Evolutionary conservation across 106 monocot species (phyloP).

Genomic region (Ottelia alismoides): DNA sequence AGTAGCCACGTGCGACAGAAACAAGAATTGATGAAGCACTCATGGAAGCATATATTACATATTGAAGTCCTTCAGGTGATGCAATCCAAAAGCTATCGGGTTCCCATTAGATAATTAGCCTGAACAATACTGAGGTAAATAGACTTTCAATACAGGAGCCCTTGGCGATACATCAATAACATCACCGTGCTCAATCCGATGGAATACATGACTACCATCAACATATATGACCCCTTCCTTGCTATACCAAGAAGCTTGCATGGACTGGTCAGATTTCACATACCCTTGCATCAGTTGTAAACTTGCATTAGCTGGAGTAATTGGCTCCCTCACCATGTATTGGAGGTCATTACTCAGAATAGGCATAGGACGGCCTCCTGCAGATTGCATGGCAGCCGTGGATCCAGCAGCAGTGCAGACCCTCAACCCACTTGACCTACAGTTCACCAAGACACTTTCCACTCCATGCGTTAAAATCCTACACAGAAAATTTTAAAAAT

Average conservation of each 20-base stretch:
- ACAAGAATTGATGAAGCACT: too few relatives aligned
- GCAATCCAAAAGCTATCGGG: too few relatives aligned
- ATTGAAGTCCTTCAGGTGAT: too few relatives aligned
- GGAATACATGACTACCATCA: constrained; percentile 73
- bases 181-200: constrained; percentile 65
- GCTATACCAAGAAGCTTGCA: constrained; percentile 49
- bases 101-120: too few relatives aligned
- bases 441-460: constrained; percentile 52
- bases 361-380: constrained; percentile 73
- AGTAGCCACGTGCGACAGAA: too few relatives aligned
- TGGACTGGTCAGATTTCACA: constrained; percentile 29
- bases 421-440: constrained; percentile 81
- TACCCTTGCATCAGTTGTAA: constrained; percentile 53
- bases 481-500: too few relatives aligned
- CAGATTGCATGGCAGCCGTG: constrained; percentile 94
- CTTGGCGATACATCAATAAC: constrained; percentile 40
- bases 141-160: constrained; percentile 65
- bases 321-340: constrained; percentile 92
- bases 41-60: too few relatives aligned
- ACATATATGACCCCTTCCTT: constrained; percentile 67
- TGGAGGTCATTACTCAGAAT: constrained; percentile 57
- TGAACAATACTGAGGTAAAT: constrained; percentile 57
- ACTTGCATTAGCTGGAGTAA: constrained; percentile 24
- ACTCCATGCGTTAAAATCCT: too few relatives aligned
- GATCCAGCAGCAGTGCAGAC: constrained; percentile 85